Conservation (phyloP, 2,329 filamentous ascomycete genomes). For the Paecilomyces variotii region DNA sequence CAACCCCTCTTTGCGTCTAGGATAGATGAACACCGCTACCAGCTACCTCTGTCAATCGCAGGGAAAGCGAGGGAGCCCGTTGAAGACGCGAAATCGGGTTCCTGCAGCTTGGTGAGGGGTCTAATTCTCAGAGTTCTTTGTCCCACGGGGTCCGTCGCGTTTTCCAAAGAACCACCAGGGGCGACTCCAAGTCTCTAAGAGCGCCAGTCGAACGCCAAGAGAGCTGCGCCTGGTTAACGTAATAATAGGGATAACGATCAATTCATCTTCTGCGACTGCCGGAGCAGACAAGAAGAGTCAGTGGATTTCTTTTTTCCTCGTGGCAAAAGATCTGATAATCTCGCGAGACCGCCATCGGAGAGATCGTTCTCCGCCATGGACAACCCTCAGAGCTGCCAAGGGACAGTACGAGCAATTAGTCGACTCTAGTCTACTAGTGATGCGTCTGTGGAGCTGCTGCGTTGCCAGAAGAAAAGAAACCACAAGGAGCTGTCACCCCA, state of each 20-base stretch:
- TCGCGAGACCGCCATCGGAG: not conserved
- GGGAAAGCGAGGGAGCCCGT: not conserved
- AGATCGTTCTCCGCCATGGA: not conserved
- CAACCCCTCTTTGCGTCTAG: not conserved
- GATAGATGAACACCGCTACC: not conserved
- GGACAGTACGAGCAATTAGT: not conserved
- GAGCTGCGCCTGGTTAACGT: not conserved
- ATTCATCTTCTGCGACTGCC: not conserved
- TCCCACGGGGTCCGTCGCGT: not conserved
- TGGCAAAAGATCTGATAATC: not conserved
- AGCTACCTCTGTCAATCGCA: not conserved
- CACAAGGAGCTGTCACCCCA: not conserved
- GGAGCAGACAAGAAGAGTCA: not conserved
- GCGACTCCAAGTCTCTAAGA: not conserved
- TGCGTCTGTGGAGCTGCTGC: not conserved
- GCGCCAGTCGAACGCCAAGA: not conserved
- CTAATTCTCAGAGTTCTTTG: not conserved
- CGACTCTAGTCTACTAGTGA: not conserved
- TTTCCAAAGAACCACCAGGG: not conserved
- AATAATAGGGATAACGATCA: not conserved
- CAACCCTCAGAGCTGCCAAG: not conserved
- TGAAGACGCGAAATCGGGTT: too few species aligned
- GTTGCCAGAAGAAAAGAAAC: not conserved
- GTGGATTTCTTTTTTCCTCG: not conserved
- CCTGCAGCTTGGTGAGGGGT: not conserved